phyloP scores from a whole-genome alignment of 257 asterid genomes.

The Avicennia marina region DNA sequence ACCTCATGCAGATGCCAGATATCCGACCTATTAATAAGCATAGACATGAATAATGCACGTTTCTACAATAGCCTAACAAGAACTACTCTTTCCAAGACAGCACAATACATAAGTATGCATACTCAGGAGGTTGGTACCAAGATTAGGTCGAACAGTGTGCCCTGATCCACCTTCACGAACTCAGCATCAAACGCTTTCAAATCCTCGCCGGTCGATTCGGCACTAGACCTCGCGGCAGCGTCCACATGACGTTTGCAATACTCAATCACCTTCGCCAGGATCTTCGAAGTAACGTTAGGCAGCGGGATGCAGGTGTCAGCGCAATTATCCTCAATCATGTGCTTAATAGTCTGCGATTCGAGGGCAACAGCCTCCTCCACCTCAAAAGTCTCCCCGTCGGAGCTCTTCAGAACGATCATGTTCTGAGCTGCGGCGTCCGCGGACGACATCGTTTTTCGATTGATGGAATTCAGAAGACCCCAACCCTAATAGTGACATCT shows the following conservation, averaged over 20 bases:
- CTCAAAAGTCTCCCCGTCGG: constrained; percentile 14
- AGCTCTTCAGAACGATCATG: constrained; percentile 18
- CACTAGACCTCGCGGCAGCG: background rate
- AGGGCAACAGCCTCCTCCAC: constrained; percentile 15
- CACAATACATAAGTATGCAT: too few relatives aligned
- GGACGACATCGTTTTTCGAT: background rate
- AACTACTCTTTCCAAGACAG: too few relatives aligned
- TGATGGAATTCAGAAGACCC: too few relatives aligned
- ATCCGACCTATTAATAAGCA: background rate
- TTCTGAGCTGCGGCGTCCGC: background rate
- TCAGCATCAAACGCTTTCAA: constrained; percentile 15
- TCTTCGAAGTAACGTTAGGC: background rate
- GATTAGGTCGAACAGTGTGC: constrained; percentile 10
- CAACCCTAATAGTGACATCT: too few relatives aligned
- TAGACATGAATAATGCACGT: background rate
- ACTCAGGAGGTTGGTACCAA: too few relatives aligned
- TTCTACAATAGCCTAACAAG: too few relatives aligned
- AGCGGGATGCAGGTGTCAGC: constrained; percentile 13
- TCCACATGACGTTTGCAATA: constrained; percentile 27
- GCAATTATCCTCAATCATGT: constrained; percentile 17
- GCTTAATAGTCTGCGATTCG: constrained; percentile 11
- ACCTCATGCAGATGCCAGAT: too few relatives aligned
- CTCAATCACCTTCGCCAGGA: constrained; percentile 10
- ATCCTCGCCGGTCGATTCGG: background rate
- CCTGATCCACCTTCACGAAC: constrained; percentile 16